phyloP scores from a whole-genome alignment of 1,139 yeast species.

The Insectozyma bohioensis region DNA sequence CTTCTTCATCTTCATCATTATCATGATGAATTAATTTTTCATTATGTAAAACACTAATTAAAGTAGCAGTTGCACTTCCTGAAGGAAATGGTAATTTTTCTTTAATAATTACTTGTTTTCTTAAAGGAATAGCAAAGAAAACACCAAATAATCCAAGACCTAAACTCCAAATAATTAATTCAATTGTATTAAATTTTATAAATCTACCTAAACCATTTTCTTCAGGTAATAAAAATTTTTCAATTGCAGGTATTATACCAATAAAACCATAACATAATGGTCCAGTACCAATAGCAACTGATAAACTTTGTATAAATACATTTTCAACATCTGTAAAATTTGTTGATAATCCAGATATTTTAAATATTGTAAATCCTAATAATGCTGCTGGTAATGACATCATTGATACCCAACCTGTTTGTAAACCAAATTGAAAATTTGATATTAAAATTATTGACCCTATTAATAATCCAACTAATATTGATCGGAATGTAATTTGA shows the following conservation, averaged over 20 bases:
- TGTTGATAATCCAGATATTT: conserved; percentile 43
- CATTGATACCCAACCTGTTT: conserved; percentile 99
- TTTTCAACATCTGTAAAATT: conserved; percentile 88
- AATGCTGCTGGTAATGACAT: conserved; percentile 97
- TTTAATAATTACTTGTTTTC: conserved; percentile 79
- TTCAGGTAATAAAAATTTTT: conserved; percentile 73
- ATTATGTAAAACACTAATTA: conserved; percentile 83
- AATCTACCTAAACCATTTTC: conserved; percentile 66
- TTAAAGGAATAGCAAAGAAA: conserved; percentile 85
- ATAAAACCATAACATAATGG: conserved; percentile 94
- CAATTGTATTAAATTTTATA: conserved; percentile 39
- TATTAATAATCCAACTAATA: conserved; percentile 68
- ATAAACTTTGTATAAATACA: conserved; percentile 86
- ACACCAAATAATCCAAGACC: conserved; percentile 94
- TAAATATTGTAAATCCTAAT: conserved; percentile 80
- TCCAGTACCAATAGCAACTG: conserved; percentile 97
- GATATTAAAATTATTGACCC: conserved; percentile 83
- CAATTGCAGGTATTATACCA: conserved; percentile 96
- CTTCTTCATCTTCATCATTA: conserved; percentile 40
- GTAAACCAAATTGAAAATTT: conserved; percentile 93
- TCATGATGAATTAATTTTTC: conserved; percentile 42
- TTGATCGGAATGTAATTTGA: conserved; percentile 72
- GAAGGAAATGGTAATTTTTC: conserved; percentile 92
- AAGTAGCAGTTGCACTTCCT: conserved; percentile 93
- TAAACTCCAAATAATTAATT: conserved; percentile 75